These are phyloP conservation scores for Aureococcus anophagefferens DNA, from an alignment of 108 stramenopile genomes.

Conservation along the genomic window DNA sequence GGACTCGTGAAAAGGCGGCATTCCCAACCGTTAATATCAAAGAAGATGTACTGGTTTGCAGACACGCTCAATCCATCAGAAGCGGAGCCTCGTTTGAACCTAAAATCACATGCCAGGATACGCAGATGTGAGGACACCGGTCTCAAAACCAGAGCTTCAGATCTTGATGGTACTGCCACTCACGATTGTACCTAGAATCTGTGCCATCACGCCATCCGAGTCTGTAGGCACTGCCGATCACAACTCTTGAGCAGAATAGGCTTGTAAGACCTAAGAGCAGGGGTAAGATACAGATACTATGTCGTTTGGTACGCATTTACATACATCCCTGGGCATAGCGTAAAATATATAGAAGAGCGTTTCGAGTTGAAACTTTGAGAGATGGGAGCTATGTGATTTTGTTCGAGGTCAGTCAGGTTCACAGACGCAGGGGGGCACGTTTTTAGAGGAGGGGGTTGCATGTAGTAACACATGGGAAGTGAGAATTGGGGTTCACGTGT, in stretches of 20 bases:
- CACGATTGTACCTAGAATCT: constrained; percentile 67
- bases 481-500: constrained; percentile 75
- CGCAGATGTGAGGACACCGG: constrained; percentile 13
- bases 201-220: too few species aligned
- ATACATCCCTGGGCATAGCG: constrained; percentile 70
- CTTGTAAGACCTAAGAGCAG: constrained; percentile 72
- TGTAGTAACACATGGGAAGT: constrained; percentile 83
- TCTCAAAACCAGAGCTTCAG: constrained; percentile 93
- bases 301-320: too few species aligned
- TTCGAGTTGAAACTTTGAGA: constrained; percentile 90
- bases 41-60: constrained; percentile 35
- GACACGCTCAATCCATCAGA: background rate
- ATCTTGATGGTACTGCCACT: constrained; percentile 92
- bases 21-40: constrained; percentile 40
- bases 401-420: background rate
- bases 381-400: constrained; percentile 52
- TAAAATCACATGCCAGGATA: background rate
- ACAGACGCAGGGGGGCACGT: constrained; percentile 18
- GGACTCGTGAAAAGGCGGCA: background rate
- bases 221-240: too few species aligned
- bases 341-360: constrained; percentile 99
- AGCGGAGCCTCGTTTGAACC: background rate
- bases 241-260: constrained; percentile 92
- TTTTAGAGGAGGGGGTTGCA: constrained; percentile 79
- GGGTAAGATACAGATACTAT: too few species aligned